Evolutionary conservation across 73 alveolate species (phyloP).

Genomic region (Effrenium voratum): DNA sequence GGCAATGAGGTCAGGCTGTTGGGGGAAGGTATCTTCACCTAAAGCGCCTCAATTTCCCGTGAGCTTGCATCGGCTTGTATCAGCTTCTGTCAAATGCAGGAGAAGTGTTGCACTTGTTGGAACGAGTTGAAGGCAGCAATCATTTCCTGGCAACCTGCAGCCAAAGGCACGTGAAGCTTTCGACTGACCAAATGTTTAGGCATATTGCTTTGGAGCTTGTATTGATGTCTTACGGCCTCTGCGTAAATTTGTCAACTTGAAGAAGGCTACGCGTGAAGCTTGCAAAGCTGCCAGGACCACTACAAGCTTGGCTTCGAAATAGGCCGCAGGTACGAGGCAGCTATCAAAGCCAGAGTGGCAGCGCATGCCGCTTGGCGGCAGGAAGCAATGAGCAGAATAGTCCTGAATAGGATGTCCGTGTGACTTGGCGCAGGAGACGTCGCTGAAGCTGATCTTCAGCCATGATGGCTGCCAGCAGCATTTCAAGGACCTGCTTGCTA

Average conservation of each 20-base stretch:
- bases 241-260: not conserved
- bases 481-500: constrained; percentile 31
- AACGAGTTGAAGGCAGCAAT: not conserved
- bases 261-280: too few species aligned
- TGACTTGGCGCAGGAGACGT: not conserved
- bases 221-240: not conserved
- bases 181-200: not conserved
- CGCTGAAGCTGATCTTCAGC: not conserved
- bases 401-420: not conserved
- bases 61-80: not conserved
- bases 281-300: constrained; percentile 71
- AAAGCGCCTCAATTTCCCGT: not conserved
- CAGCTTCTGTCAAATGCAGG: not conserved
- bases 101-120: not conserved
- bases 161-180: not conserved
- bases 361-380: constrained; percentile 48
- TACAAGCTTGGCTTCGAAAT: constrained; percentile 50
- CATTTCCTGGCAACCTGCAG: not conserved
- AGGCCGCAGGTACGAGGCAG: constrained; percentile 37
- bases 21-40: not conserved
- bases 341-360: constrained; percentile 39
- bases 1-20: constrained; percentile 7
- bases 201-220: not conserved
- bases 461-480: constrained; percentile 54
- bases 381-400: not conserved